Evolutionary conservation across 1,284 basidiomycete genomes (phyloP).

Genomic region (Tilletiopsis washingtonensis): DNA sequence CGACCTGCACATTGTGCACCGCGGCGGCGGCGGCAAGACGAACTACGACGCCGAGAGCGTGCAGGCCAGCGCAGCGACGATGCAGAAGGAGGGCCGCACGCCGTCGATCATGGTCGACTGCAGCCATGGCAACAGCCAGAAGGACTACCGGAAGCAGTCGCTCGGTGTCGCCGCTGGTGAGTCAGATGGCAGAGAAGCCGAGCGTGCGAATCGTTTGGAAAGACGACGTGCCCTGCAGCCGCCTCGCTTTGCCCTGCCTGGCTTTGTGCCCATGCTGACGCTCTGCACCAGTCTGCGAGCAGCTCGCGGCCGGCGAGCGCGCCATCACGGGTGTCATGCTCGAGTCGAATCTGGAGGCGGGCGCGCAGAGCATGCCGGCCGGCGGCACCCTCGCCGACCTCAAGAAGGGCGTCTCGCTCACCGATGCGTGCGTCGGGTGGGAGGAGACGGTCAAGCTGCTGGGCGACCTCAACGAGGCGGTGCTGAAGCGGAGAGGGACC

Average conservation of each 20-base stretch:
- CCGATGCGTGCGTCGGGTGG: conserved; percentile 77
- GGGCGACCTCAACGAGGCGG: conserved; percentile 43
- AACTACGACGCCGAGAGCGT: conserved; percentile 63
- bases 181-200: too few species aligned
- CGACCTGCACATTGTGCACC: conserved; percentile 46
- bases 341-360: conserved; percentile 77
- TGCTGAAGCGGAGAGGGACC: conserved; percentile 1
- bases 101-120: conserved; percentile 46
- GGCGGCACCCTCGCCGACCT: conserved; percentile 34
- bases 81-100: conserved; percentile 49
- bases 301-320: conserved; percentile 67
- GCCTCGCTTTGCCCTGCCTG: not conserved
- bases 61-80: conserved; percentile 65
- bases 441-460: conserved; percentile 57
- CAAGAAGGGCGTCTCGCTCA: conserved; percentile 46
- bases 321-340: conserved; percentile 93
- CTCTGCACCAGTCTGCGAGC: conserved; percentile 56
- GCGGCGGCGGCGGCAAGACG: conserved; percentile 44
- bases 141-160: conserved; percentile 47
- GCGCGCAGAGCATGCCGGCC: conserved; percentile 47
- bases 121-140: conserved; percentile 46
- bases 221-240: not conserved
- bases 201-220: too few species aligned
- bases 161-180: conserved; percentile 56
- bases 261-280: not conserved